A percentile compares a stretch with the other conserved stretches of the same genome.
These are phyloP conservation scores for Phialemonium atrogriseum DNA, from an alignment of 2,329 filamentous ascomycete species.

Conservation along the genomic window DNA sequence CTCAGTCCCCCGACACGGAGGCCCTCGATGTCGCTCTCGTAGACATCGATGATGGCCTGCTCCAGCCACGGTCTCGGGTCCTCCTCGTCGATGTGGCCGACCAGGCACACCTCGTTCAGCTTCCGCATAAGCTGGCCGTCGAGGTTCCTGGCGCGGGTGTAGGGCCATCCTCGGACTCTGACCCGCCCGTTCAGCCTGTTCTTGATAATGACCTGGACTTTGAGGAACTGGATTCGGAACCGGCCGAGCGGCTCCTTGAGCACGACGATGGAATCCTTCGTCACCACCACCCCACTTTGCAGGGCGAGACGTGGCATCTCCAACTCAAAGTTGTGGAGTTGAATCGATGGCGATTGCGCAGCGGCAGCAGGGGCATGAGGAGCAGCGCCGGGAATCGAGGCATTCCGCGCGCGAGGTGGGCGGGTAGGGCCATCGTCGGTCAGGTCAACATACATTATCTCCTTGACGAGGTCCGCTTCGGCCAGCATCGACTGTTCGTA, in stretches of 20 bases:
- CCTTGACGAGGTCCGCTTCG: no score
- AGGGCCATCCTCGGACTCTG: conserved; percentile 30
- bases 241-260: conserved; percentile 12
- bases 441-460: no score
- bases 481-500: no score
- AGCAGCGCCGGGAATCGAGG: no score
- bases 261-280: no score
- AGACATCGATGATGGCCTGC: conserved; percentile 35
- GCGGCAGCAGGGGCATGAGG: no score
- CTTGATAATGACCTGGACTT: conserved; percentile 28
- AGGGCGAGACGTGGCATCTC: no score
- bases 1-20: conserved; percentile 36
- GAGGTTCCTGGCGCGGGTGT: conserved; percentile 24
- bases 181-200: conserved; percentile 21
- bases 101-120: conserved; percentile 32
- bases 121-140: conserved; percentile 28
- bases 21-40: conserved; percentile 24
- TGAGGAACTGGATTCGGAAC: conserved; percentile 25
- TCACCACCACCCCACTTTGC: no score
- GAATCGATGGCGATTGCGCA: no score
- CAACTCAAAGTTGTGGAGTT: no score
- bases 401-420: no score
- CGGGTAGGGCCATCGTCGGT: no score
- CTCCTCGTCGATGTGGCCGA: conserved; percentile 31
- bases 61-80: conserved; percentile 20